A percentile compares a stretch with the other conserved stretches of the same genome.
These are phyloP conservation scores for Nicotiana obtusifolia DNA, from an alignment of 257 asterid genomes.

Conservation along the genomic window DNA sequence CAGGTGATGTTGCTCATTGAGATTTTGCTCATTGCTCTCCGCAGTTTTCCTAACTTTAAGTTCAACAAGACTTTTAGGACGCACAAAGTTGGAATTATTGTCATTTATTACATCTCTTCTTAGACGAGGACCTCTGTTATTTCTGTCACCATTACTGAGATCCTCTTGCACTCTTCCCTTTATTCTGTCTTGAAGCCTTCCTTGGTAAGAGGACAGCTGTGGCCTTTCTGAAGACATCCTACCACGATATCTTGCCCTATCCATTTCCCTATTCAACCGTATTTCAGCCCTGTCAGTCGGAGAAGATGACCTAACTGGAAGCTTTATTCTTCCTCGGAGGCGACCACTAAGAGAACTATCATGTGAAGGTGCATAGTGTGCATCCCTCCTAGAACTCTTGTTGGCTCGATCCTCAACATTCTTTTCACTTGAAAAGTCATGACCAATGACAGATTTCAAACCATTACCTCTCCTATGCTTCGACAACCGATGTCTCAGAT, in stretches of 20 bases:
- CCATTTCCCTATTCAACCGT: conserved; percentile 33
- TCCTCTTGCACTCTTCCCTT: conserved; percentile 53
- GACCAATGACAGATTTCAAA: conserved; percentile 71
- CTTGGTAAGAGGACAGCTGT: conserved; percentile 33
- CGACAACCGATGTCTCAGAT: conserved; percentile 61
- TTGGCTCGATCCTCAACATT: conserved; percentile 35
- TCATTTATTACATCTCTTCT: conserved; percentile 44
- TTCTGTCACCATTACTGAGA: conserved; percentile 30
- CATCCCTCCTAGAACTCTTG: conserved; percentile 37
- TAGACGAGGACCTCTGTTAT: conserved; percentile 30
- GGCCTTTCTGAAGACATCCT: conserved; percentile 41
- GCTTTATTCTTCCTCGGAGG: conserved; percentile 69
- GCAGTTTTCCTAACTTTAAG: conserved; percentile 47
- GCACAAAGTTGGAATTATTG: conserved; percentile 35
- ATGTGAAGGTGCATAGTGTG: conserved; percentile 20
- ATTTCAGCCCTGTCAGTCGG: conserved; percentile 26
- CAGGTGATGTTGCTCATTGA: conserved; percentile 34
- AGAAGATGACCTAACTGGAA: conserved; percentile 51
- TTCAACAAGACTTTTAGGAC: conserved; percentile 75
- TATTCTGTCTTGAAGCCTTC: conserved; percentile 53
- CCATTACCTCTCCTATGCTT: conserved; percentile 62
- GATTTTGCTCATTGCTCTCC: conserved; percentile 30
- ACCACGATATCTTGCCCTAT: conserved; percentile 35
- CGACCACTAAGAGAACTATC: conserved; percentile 51
- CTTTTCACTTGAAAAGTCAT: conserved; percentile 45